Percentiles rank a stretch among this genome's conserved stretches.
These are phyloP conservation scores for Coemansia sp. DNA, from an alignment of 192 early-diverging fungal species.

Conservation along the genomic window DNA sequence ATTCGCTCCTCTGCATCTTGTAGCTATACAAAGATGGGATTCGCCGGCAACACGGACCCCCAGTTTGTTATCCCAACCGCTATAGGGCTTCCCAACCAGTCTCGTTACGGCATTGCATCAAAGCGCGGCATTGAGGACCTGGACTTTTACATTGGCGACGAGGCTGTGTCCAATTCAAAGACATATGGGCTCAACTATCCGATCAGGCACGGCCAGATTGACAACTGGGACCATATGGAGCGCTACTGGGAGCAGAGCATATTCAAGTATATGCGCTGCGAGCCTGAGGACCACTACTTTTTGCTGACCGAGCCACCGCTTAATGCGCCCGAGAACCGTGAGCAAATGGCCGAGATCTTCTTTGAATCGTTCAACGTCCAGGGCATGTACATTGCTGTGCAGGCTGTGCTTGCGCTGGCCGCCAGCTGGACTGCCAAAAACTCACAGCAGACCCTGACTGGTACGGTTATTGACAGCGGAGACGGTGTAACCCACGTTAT, in stretches of 20 bases:
- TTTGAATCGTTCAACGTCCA: slow-evolving; percentile 99
- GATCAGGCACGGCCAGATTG: slow-evolving; percentile 96
- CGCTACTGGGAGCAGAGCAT: slow-evolving; percentile 98
- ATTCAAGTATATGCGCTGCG: slow-evolving; percentile 97
- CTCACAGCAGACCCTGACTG: slow-evolving; percentile 84
- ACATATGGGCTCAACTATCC: slow-evolving; percentile 88
- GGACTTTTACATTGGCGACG: slow-evolving; percentile 96
- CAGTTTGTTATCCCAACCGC: slow-evolving; percentile 96
- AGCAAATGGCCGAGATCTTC: slow-evolving; percentile 98
- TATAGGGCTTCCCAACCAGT: slow-evolving; percentile 66
- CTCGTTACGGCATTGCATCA: slow-evolving; percentile 75
- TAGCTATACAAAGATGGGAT: slow-evolving; percentile 95
- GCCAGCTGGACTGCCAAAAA: slow-evolving; percentile 91
- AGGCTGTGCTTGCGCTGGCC: slow-evolving; percentile 96
- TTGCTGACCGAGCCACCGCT: slow-evolving; percentile 96
- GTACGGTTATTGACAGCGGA: slow-evolving; percentile 97
- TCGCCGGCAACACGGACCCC: slow-evolving; percentile 94
- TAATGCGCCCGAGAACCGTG: slow-evolving; percentile 97
- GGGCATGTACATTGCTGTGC: slow-evolving; percentile 98
- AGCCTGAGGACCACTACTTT: slow-evolving; percentile 98
- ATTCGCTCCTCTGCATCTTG: not conserved
- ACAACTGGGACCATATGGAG: slow-evolving; percentile 99
- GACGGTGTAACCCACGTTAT: slow-evolving; percentile 99
- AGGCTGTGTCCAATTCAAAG: slow-evolving; percentile 86
- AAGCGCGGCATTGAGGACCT: slow-evolving; percentile 97